A percentile compares a stretch with the other conserved stretches of the same genome.
phyloP scores from a whole-genome alignment of 2,329 filamentous ascomycete species.

The Curvularia sp. region DNA sequence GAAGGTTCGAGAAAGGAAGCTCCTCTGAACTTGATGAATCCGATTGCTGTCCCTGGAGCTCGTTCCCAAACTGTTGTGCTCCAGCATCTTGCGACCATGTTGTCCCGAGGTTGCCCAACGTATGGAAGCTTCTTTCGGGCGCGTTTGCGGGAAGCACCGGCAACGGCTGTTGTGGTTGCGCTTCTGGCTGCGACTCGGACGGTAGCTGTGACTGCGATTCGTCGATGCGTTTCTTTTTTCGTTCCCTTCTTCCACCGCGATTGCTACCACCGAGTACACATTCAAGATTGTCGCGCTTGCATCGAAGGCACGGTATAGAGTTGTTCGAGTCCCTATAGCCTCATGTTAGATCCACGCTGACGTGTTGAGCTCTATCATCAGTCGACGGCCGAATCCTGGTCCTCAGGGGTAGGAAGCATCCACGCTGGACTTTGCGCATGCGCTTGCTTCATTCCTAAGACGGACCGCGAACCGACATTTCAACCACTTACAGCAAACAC shows the following conservation, averaged over 20 bases:
- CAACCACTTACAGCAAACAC: conserved; percentile 48
- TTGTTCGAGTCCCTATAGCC: conserved; percentile 54
- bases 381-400: not conserved
- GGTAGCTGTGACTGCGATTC: conserved; percentile 13
- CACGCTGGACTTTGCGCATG: not conserved
- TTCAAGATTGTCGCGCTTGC: conserved; percentile 63
- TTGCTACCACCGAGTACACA: conserved; percentile 67
- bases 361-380: not conserved
- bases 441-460: not conserved
- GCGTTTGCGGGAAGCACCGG: conserved; percentile 34
- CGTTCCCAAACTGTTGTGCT: conserved; percentile 27
- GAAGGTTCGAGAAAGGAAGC: conserved; percentile 52
- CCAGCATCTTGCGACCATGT: conserved; percentile 42
- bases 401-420: not conserved
- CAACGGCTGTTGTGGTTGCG: conserved; percentile 20
- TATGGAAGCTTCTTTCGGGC: conserved; percentile 48
- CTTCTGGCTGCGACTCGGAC: conserved; percentile 8
- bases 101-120: conserved; percentile 48
- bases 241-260: conserved; percentile 64
- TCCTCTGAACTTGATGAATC: conserved; percentile 45
- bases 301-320: conserved; percentile 63
- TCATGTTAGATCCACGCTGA: conserved; percentile 2
- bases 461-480: conserved; percentile 1
- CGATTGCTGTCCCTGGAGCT: conserved; percentile 38
- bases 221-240: conserved; percentile 55